Evolutionary conservation across 768 basidiomycete genomes (phyloP).

Genomic region (Leccinum disarticulatum): DNA sequence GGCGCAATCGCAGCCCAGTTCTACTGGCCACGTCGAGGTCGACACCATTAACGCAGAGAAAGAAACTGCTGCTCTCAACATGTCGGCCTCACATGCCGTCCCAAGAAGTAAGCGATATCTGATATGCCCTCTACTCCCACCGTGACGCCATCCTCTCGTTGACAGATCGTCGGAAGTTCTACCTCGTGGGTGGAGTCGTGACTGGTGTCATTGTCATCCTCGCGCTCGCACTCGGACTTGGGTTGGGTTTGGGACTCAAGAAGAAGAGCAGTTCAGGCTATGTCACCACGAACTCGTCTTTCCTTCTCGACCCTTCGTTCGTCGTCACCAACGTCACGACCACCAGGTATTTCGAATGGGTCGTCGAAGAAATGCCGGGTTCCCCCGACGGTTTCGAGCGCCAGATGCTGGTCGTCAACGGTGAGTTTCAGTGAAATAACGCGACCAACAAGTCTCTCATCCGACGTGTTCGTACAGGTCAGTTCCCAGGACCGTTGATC

Average conservation of each 20-base stretch:
- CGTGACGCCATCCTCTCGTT: background rate
- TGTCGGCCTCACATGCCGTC: background rate
- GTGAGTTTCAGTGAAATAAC: slow-evolving; percentile 18
- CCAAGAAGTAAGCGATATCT: slow-evolving; percentile 8
- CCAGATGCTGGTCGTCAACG: slow-evolving; percentile 49
- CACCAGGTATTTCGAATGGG: slow-evolving; percentile 45
- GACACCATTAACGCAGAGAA: slow-evolving; percentile 4
- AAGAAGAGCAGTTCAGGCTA: slow-evolving; percentile 15
- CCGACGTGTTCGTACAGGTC: slow-evolving; percentile 21
- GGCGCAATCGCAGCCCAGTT: slow-evolving; percentile 6
- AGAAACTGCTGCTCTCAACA: background rate
- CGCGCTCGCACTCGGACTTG: slow-evolving; percentile 30
- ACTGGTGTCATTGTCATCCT: slow-evolving; percentile 14
- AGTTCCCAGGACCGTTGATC: slow-evolving; percentile 36
- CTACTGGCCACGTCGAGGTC: slow-evolving; percentile 1
- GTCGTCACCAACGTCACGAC: slow-evolving; percentile 30
- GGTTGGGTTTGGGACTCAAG: slow-evolving; percentile 29
- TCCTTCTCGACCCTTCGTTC: slow-evolving; percentile 32
- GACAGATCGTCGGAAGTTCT: slow-evolving; percentile 23
- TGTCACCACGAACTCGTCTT: slow-evolving; percentile 28
- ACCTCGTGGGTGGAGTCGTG: slow-evolving; percentile 16
- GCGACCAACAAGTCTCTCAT: background rate
- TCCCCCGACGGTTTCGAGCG: slow-evolving; percentile 43
- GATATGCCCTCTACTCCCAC: background rate
- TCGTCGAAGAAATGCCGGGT: slow-evolving; percentile 37